phyloP scores from a whole-genome alignment of 2,329 filamentous ascomycete genomes.

The Emydomyces testavorans region DNA sequence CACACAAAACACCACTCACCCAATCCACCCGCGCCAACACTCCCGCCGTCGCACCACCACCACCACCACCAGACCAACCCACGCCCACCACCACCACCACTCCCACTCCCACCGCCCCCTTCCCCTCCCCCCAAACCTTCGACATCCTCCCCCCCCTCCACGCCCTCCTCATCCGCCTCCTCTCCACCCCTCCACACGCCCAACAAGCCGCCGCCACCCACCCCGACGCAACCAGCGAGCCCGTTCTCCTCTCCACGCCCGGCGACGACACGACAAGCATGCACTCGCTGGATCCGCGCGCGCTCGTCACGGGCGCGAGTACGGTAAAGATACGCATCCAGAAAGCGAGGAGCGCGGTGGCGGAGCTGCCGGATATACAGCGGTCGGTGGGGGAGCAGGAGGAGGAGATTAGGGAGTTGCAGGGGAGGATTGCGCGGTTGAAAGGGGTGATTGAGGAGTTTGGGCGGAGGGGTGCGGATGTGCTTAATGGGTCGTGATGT shows the following conservation, averaged over 20 bases:
- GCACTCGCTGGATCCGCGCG: constrained; percentile 51
- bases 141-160: constrained; percentile 76
- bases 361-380: constrained; percentile 35
- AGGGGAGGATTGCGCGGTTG: constrained; percentile 31
- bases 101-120: constrained; percentile 28
- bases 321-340: constrained; percentile 73
- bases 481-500: constrained; percentile 5
- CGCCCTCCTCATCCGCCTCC: constrained; percentile 62
- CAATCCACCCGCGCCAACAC: constrained; percentile 8
- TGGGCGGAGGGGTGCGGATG: constrained; percentile 23
- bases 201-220: constrained; percentile 19
- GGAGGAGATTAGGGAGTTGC: constrained; percentile 33
- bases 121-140: constrained; percentile 69
- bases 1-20: constrained; percentile 12
- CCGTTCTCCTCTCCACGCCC: constrained; percentile 17
- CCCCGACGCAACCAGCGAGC: constrained; percentile 17
- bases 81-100: constrained; percentile 24
- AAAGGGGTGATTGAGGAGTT: constrained; percentile 33
- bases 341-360: constrained; percentile 50
- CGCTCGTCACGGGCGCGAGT: constrained; percentile 67
- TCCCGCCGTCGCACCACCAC: background rate
- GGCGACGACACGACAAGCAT: constrained; percentile 19
- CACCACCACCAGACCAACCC: background rate
- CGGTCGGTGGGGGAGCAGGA: constrained; percentile 36
- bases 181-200: constrained; percentile 31